These are phyloP conservation scores for Salvia rosmarinus DNA, from an alignment of 257 asterid genomes.

Conservation along the genomic window DNA sequence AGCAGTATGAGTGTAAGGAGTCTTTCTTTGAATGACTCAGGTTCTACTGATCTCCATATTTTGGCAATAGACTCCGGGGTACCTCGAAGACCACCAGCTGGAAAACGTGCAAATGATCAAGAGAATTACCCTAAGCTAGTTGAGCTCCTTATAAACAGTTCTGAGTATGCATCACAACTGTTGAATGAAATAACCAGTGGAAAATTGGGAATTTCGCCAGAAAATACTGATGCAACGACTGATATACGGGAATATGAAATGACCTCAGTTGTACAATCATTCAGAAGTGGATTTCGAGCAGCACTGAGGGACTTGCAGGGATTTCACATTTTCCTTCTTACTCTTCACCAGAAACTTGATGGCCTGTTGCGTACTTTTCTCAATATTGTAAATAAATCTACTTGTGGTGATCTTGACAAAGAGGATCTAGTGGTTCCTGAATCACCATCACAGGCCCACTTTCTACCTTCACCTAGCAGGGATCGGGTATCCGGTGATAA, in stretches of 20 bases:
- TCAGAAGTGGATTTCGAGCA: conserved; percentile 88
- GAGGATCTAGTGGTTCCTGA: conserved; percentile 69
- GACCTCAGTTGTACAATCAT: conserved; percentile 61
- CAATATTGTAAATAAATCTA: conserved; percentile 57
- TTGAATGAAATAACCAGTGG: conserved; percentile 83
- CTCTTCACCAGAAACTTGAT: conserved; percentile 94
- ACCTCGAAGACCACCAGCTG: conserved; percentile 99
- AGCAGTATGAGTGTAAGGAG: conserved; percentile 60
- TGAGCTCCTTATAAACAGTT: conserved; percentile 88
- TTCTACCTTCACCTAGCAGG: conserved; percentile 60
- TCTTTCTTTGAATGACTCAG: conserved; percentile 52
- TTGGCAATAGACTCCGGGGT: conserved; percentile 98
- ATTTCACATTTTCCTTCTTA: conserved; percentile 88
- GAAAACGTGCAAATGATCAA: conserved; percentile 88
- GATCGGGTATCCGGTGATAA: conserved; percentile 54
- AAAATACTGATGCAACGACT: conserved; percentile 42
- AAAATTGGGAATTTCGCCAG: conserved; percentile 66
- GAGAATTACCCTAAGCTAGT: conserved; percentile 88
- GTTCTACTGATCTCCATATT: conserved; percentile 54
- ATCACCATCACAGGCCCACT: conserved; percentile 54
- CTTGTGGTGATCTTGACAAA: conserved; percentile 72
- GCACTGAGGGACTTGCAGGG: conserved; percentile 92
- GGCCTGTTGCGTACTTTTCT: conserved; percentile 68
- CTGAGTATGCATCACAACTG: conserved; percentile 73
- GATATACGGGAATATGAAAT: conserved; percentile 49